Percentiles rank a stretch among this genome's conserved stretches.
These are phyloP conservation scores for Senecio squalidus DNA, from an alignment of 140 eudicot species.

Conservation along the genomic window DNA sequence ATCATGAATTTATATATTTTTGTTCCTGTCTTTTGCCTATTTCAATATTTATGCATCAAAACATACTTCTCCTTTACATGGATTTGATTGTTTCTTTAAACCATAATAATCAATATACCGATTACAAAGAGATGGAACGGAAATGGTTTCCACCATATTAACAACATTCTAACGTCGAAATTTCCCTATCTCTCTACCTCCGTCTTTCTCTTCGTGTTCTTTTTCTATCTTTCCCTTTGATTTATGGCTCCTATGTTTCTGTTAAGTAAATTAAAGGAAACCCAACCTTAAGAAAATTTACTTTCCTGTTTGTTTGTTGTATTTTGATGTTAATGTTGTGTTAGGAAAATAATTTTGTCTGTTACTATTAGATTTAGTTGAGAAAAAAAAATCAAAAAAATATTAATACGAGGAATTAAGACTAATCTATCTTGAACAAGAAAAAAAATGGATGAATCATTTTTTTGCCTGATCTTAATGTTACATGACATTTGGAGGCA, in stretches of 20 bases:
- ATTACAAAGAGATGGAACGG: conserved; percentile 13
- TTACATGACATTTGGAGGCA: conserved; percentile 3
- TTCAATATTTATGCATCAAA: conserved; percentile 22
- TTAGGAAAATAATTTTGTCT: background rate
- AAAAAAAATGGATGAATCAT: background rate
- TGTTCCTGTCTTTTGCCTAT: conserved; percentile 10
- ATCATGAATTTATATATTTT: conserved; percentile 14
- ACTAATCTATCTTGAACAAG: background rate
- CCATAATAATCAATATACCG: conserved; percentile 13
- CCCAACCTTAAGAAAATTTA: conserved; percentile 23
- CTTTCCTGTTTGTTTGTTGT: conserved; percentile 28
- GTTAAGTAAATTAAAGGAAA: conserved; percentile 30
- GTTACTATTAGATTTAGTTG: background rate
- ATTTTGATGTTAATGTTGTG: conserved; percentile 6
- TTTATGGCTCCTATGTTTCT: conserved; percentile 29
- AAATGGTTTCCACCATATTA: conserved; percentile 14
- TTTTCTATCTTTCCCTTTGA: conserved; percentile 24
- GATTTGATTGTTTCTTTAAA: conserved; percentile 8
- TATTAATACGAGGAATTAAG: background rate
- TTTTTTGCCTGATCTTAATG: background rate
- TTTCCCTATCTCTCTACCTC: background rate
- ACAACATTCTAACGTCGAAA: conserved; percentile 11
- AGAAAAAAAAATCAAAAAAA: conserved; percentile 1
- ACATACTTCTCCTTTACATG: background rate
- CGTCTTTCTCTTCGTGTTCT: conserved; percentile 5